Evolutionary conservation across 176 grass and related monocot genomes (phyloP).

Genomic region (Cenchrus purpureus): DNA sequence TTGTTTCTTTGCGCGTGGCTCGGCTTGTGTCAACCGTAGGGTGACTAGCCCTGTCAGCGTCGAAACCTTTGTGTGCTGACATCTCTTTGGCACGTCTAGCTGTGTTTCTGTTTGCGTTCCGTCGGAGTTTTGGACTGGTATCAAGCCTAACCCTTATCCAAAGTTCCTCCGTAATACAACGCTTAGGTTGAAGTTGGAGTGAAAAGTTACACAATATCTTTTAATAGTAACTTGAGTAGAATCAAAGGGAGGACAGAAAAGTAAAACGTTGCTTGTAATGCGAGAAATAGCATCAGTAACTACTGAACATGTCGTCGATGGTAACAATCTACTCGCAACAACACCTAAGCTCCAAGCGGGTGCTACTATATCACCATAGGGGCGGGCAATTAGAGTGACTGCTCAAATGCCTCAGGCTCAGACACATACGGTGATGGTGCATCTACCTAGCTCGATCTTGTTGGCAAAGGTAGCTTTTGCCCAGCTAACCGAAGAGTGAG

Average conservation of each 20-base stretch:
- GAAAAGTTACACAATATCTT: background rate
- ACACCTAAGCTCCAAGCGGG: background rate
- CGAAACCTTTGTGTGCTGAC: conserved; percentile 34
- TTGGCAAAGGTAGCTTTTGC: background rate
- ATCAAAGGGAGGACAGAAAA: background rate
- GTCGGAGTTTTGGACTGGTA: conserved; percentile 12
- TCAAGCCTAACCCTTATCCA: background rate
- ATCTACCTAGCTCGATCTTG: background rate
- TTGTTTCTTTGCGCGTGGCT: conserved; percentile 25
- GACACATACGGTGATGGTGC: background rate
- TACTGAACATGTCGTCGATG: background rate
- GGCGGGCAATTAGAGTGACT: background rate
- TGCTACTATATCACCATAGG: background rate
- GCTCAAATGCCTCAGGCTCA: background rate
- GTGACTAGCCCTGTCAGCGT: conserved; percentile 42
- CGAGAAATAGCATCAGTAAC: conserved; percentile 25
- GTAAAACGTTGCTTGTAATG: conserved; percentile 35
- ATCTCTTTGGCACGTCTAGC: background rate
- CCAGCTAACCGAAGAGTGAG: conserved; percentile 19
- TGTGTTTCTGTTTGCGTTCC: background rate
- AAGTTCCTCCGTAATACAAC: background rate
- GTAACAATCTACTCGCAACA: conserved; percentile 24
- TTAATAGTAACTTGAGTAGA: conserved; percentile 25
- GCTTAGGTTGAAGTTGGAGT: background rate
- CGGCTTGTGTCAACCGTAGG: conserved; percentile 14